phyloP scores from a whole-genome alignment of 306 rosid genomes.

The Trifolium pratense region DNA sequence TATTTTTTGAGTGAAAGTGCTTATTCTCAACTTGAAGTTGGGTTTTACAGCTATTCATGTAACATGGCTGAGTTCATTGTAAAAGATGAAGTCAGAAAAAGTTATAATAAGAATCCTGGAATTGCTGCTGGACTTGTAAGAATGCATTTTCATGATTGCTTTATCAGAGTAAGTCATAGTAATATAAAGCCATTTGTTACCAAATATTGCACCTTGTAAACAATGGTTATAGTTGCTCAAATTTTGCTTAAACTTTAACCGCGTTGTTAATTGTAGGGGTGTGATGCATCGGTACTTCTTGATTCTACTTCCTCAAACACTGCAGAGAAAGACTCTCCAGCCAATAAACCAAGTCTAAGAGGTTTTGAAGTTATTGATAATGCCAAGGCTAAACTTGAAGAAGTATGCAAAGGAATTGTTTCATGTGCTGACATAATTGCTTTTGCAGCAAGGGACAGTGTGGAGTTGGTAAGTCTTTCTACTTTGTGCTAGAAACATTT shows the following conservation, averaged over 20 bases:
- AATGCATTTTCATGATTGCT: slow-evolving; percentile 86
- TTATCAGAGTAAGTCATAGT: slow-evolving; percentile 64
- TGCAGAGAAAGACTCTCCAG: slow-evolving; percentile 73
- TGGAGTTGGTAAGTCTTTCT: slow-evolving; percentile 57
- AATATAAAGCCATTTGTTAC: slow-evolving; percentile 7
- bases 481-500: slow-evolving; percentile 30
- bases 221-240: not conserved
- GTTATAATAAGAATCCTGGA: slow-evolving; percentile 45
- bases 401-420: slow-evolving; percentile 57
- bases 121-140: slow-evolving; percentile 76
- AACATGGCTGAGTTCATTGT: slow-evolving; percentile 64
- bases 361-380: slow-evolving; percentile 74
- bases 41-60: slow-evolving; percentile 65
- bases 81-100: slow-evolving; percentile 60
- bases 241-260: not conserved
- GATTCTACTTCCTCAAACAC: slow-evolving; percentile 70
- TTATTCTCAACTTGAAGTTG: slow-evolving; percentile 57
- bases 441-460: slow-evolving; percentile 80
- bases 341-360: slow-evolving; percentile 70
- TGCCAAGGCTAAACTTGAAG: slow-evolving; percentile 78
- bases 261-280: slow-evolving; percentile 53
- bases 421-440: slow-evolving; percentile 82
- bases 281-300: slow-evolving; percentile 75
- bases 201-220: slow-evolving; percentile 2
- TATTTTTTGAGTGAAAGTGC: slow-evolving; percentile 48